Base-by-base conservation (phyloP, 371 early-diverging fungal species). In the Catenaria anguillulae region DNA sequence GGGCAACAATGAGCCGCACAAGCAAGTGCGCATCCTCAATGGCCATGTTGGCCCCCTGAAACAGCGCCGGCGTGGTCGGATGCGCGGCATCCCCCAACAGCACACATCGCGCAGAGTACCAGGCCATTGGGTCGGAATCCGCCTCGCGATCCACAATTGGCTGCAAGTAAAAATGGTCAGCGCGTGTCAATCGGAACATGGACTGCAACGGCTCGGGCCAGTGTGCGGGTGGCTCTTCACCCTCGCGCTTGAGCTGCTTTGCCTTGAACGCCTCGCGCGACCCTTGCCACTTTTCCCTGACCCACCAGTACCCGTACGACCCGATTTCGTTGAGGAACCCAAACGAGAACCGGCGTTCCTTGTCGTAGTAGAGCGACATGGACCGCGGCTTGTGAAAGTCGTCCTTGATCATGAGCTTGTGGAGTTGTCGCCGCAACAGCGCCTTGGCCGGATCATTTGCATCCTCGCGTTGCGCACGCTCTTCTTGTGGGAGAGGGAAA, bases 161-260 rank as follows among this genome's bases (percentile, higher is more conserved):
- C 52, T 50, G 52, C 13, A 50, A 10, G 52, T 50, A 50, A 50
- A 50, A 50, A 19, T 50, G 29, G 29, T 10, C 29, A 12, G 52
- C 2, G 15, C 15, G 29, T 13, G 52, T 50, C 31, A 50, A 19
- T 2, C 1, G 4, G 24, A 29, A 50, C 52, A 50, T 26, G 52
- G 52, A 26, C 15, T 31, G 52, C 52, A 50, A 31, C 52, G 29
- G 52, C 29, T 26, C 52, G 52, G 52, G 52, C 52, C 52, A 50
- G 1, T 24, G 15, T 40, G 40, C 40, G 10, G 40, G 40, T 13
- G 52, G 52, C 31, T 6, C 23, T 26, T 50, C 52, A 10, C 40
- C 40, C 13, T 8, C 15, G 1, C 6, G 52, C 52, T 50, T 50
- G 52, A 13, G 52, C 52, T 50, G 26, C 29, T 29, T 26, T 4